Conservation (phyloP, 148 eudicot species). For the Euryodendron excelsum region DNA sequence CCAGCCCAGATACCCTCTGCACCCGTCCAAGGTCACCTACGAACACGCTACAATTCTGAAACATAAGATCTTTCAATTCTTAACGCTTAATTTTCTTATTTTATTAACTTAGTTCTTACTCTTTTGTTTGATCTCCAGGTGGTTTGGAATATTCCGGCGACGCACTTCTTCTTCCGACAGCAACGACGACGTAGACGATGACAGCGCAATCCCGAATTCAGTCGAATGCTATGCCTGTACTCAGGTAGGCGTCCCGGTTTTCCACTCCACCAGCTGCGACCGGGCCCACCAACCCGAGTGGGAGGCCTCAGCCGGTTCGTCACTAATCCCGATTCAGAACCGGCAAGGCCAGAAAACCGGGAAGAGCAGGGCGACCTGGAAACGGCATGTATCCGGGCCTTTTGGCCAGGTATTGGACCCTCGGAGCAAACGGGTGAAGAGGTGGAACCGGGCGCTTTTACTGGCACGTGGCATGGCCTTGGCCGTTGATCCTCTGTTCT, state of each 20-base stretch:
- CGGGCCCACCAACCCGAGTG: constrained; percentile 63
- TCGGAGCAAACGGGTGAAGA: constrained; percentile 54
- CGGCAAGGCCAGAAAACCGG: constrained; percentile 13
- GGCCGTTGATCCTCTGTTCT: constrained; percentile 85
- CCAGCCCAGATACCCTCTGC: constrained; percentile 23
- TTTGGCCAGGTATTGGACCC: constrained; percentile 58
- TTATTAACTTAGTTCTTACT: too few species aligned
- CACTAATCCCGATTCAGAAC: constrained; percentile 49
- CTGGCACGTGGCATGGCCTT: constrained; percentile 69
- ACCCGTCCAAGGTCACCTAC: constrained; percentile 24
- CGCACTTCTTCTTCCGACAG: constrained; percentile 18
- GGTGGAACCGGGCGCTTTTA: constrained; percentile 65
- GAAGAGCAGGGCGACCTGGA: not conserved
- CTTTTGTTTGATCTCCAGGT: constrained; percentile 20
- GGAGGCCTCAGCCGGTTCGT: constrained; percentile 85
- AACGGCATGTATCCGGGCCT: constrained; percentile 15
- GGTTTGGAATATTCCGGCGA: constrained; percentile 23
- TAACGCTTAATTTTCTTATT: not conserved
- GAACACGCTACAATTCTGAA: not conserved
- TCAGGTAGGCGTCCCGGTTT: constrained; percentile 74
- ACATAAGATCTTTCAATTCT: not conserved
- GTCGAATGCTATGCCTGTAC: constrained; percentile 88
- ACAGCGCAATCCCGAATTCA: constrained; percentile 14
- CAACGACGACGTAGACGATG: constrained; percentile 22
- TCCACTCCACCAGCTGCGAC: constrained; percentile 89